These are phyloP conservation scores for Saitozyma sp. DNA, from an alignment of 768 basidiomycete genomes.

Conservation along the genomic window DNA sequence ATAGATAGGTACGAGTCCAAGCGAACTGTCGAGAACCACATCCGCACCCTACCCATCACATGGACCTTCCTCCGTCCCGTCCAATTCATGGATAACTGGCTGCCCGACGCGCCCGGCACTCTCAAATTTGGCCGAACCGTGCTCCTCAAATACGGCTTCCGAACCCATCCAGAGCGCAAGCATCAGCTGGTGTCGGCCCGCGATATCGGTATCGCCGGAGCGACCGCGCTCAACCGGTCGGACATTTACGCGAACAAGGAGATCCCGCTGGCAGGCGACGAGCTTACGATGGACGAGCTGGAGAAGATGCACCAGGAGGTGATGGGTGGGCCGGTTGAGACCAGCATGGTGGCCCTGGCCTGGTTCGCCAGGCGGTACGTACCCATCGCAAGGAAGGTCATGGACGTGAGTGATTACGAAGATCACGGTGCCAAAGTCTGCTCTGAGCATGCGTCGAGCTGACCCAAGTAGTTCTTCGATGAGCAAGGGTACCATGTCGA, in stretches of 20 bases:
- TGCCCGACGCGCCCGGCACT: conserved; percentile 11
- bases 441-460: no score
- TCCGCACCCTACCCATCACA: conserved; percentile 15
- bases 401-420: conserved; percentile 12
- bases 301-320: conserved; percentile 15
- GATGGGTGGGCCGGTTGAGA: conserved; percentile 5
- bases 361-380: conserved; percentile 17
- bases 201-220: conserved; percentile 26
- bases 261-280: conserved; percentile 26
- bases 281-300: background rate
- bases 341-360: conserved; percentile 11
- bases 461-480: conserved; percentile 27
- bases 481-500: conserved; percentile 24
- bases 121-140: conserved; percentile 26
- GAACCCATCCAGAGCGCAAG: conserved; percentile 19
- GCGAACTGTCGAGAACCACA: conserved; percentile 26
- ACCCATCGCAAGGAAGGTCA: conserved; percentile 4
- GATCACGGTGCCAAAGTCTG: background rate
- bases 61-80: conserved; percentile 26
- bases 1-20: conserved; percentile 24
- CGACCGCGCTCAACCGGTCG: conserved; percentile 20
- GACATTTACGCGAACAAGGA: conserved; percentile 9
- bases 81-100: conserved; percentile 35
- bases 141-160: conserved; percentile 13
- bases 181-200: conserved; percentile 22